Base-by-base conservation (phyloP, 2,329 filamentous ascomycete species). In the Biscogniauxia mediterranea region DNA sequence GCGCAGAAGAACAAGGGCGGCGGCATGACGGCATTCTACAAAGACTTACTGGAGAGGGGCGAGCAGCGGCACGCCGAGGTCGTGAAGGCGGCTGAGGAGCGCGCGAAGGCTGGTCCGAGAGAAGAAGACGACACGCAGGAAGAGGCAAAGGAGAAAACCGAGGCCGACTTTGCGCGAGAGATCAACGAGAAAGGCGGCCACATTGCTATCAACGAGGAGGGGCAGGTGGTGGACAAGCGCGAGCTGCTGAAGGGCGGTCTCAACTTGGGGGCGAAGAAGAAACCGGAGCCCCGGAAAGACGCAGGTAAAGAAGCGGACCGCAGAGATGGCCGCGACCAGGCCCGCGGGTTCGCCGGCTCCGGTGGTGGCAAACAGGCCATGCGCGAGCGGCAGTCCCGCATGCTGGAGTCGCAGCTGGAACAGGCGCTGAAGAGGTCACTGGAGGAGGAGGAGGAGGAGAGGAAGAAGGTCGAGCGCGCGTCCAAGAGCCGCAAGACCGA, bases 201-300 rank as follows among this genome's bases (percentile, higher is more conserved):
- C 3, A 83, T 95, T 49, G 83, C 86, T 7, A 77, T 94, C 69
- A 94, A 94, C 69, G 91, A 95, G 63, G 91, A 95, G 49, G 91
- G 91, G 0, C 86, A 93, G 71, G 88, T 95, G 1, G 89, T 92
- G 25, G 91, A 96, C 73, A 94, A 93, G 79, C 83, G 91, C n/a
- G 88, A 95, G 73, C 79, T 95, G 8, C 83, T 96, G 6, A 83
- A 80, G 54, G 89, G 90, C 6, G 91, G 91, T 25, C 81, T 96
- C 56, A 96, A 96, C 69, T 77, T 95, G 19, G 83, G 83, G 55
- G 79, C 83, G 0, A 89, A 85, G 72, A 87, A 88, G 67, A 87
- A 86, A 73, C 70, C 73, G 9, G 77, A 82, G 59, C 73, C 74
- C 17, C 66, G 73, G 54, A 69, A 71, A 55, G 71, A 77, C 32